phyloP scores from a whole-genome alignment of 176 grass and related monocot species.

The Avena atlantica region DNA sequence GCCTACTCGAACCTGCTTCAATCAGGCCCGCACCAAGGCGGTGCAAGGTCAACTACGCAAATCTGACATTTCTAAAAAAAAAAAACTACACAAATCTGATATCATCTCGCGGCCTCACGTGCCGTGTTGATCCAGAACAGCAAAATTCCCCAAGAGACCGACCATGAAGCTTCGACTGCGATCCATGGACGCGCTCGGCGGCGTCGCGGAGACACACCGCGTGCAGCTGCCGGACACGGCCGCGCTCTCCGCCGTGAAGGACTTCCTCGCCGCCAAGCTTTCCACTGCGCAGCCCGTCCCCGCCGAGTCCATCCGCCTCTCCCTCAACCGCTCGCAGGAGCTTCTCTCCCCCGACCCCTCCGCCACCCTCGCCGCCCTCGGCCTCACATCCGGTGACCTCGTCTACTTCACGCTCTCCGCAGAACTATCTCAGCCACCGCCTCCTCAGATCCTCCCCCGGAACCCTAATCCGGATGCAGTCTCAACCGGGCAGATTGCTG shows the following conservation, averaged over 20 bases:
- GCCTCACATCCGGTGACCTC: slow-evolving; percentile 86
- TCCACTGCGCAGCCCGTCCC: slow-evolving; percentile 53
- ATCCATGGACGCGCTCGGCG: slow-evolving; percentile 57
- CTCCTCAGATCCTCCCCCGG: background rate
- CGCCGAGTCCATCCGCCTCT: slow-evolving; percentile 78
- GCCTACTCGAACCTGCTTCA: background rate
- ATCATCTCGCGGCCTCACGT: background rate
- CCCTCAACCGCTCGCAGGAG: slow-evolving; percentile 89
- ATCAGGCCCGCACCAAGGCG: background rate
- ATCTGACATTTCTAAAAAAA: too few relatives aligned
- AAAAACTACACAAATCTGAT: background rate
- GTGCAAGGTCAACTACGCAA: background rate
- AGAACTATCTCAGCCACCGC: background rate
- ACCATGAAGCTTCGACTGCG: slow-evolving; percentile 82
- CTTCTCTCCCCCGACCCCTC: slow-evolving; percentile 53
- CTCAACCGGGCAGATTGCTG: slow-evolving; percentile 1
- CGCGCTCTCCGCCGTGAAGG: slow-evolving; percentile 61
- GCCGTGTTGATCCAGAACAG: background rate
- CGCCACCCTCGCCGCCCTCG: slow-evolving; percentile 63
- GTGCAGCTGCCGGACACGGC: slow-evolving; percentile 60
- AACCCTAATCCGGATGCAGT: slow-evolving; percentile 31
- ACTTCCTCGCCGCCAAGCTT: slow-evolving; percentile 62
- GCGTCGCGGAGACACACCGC: slow-evolving; percentile 61
- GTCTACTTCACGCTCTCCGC: slow-evolving; percentile 68
- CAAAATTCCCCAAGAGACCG: slow-evolving; percentile 15